These are phyloP conservation scores for Halenospora varia DNA, from an alignment of 495 filamentous ascomycete species.

Conservation along the genomic window DNA sequence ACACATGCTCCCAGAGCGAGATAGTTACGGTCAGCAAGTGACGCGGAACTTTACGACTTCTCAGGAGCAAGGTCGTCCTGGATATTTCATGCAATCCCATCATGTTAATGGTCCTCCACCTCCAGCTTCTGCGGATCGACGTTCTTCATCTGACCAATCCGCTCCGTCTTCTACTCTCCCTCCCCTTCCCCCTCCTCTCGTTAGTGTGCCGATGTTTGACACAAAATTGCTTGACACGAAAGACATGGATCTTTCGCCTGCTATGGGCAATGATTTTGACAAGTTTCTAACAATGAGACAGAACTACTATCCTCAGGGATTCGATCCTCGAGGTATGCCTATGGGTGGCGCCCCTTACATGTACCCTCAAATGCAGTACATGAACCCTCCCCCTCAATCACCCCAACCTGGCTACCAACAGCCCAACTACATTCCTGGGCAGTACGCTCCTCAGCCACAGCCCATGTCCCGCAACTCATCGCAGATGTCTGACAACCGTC, in stretches of 20 bases:
- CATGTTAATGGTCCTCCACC: constrained; percentile 6
- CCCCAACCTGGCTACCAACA: constrained; percentile 47
- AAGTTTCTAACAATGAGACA: constrained; percentile 68
- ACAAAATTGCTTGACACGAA: constrained; percentile 1
- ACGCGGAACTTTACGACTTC: constrained; percentile 5
- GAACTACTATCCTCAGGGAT: constrained; percentile 35
- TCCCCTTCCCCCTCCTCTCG: constrained; percentile 19
- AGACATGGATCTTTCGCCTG: constrained; percentile 59
- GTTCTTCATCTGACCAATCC: constrained; percentile 4
- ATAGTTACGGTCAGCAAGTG: constrained; percentile 9
- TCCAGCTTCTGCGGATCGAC: constrained; percentile 6
- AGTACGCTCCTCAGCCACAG: constrained; percentile 51
- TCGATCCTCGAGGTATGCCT: constrained; percentile 26
- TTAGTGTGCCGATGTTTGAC: background rate
- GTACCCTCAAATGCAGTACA: constrained; percentile 41
- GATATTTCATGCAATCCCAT: constrained; percentile 12
- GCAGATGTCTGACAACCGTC: constrained; percentile 70
- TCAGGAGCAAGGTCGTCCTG: constrained; percentile 3
- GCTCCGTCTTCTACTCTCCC: background rate
- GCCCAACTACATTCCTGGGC: constrained; percentile 40
- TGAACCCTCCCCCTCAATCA: constrained; percentile 45
- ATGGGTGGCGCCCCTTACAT: constrained; percentile 35
- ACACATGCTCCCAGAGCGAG: constrained; percentile 14
- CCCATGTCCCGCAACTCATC: constrained; percentile 82
- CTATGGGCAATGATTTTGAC: constrained; percentile 68